Evolutionary conservation across 352 stramenopile genomes (phyloP), one percentile per base, ranked within the genome.

Genomic region (Phytophthora cajani): DNA sequence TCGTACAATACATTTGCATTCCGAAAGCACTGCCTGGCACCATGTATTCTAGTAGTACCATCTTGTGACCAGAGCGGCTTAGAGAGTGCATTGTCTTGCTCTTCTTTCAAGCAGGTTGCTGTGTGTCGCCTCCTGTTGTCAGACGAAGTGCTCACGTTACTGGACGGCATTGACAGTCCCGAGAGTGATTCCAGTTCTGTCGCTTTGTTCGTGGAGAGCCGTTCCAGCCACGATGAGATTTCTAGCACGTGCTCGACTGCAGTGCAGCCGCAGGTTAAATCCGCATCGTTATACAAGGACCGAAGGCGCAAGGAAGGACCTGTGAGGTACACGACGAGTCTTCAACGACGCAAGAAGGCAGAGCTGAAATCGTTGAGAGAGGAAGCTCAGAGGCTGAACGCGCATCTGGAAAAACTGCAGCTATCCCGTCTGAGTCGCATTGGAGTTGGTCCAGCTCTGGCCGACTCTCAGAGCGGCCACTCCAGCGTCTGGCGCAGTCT

Each of bases 341-440:
- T 75, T 8, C 68, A 75, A 27, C 62, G 68, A 16, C 68, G 62
- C n/a, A 75, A 75, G 56, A 74, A 75, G 23, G 56, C 49, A 5
- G 68, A 75, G 27, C 32, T 75, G 40, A 54, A 54, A 56, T 36
- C 25, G 38, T 46, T 75, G 17, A 52, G 49, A 21, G 33, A 62
- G 36, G 62, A 74, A 51, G 46, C 62, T 10, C 47, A 67, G 25
- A 21, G 44, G 14, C 33, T 75, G n/a, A 67, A 54, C 17, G 17
- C 38, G 10, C 55, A 75, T n/a, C 40, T 75, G n/a, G 38, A 67
- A 30, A n/a, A 33, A 5, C 16, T 75, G 32, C 40, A 50, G 33
- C 23, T 59, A 23, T 67, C 68, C 17, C 63, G 68, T 14, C 44
- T 59, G 17, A 47, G 44, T 4, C 49, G 19, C 36, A 61, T 64